Percentiles rank a stretch among this genome's conserved stretches.
phyloP scores from a whole-genome alignment of 2,329 filamentous ascomycete species.

The Cercospora beticola region DNA sequence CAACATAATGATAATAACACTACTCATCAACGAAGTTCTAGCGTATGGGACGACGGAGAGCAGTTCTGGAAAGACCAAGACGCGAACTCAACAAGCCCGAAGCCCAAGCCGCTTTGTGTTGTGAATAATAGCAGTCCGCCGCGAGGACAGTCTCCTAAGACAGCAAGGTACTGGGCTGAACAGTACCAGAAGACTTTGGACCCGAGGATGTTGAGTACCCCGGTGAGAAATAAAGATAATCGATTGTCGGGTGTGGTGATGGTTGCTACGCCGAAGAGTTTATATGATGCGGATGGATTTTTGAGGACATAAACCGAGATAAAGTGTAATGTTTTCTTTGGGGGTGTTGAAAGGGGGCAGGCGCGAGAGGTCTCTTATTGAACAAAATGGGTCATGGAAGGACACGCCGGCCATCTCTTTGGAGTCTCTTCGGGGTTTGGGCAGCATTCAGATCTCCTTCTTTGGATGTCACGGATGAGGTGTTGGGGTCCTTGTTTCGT shows the following conservation, averaged over 20 bases:
- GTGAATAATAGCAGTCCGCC: neutral
- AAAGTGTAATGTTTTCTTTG: neutral
- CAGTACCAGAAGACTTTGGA: slow-evolving; percentile 8
- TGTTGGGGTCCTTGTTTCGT: neutral
- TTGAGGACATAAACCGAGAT: slow-evolving; percentile 26
- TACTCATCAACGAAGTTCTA: slow-evolving; percentile 30
- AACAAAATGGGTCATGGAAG: neutral
- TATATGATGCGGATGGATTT: slow-evolving; percentile 48
- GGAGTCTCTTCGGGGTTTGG: neutral
- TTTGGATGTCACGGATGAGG: neutral
- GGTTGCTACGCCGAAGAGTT: slow-evolving; percentile 45
- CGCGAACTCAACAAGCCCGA: neutral
- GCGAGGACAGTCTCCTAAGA: neutral
- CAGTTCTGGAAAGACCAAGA: slow-evolving; percentile 29
- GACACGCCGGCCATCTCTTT: neutral
- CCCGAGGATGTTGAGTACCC: slow-evolving; percentile 23
- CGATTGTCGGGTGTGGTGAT: neutral
- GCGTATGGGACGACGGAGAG: slow-evolving; percentile 41
- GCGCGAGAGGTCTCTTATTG: neutral
- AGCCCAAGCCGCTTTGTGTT: neutral
- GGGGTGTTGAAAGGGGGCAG: neutral
- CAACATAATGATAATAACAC: neutral
- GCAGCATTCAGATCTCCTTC: neutral
- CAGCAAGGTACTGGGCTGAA: neutral
- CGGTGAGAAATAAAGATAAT: slow-evolving; percentile 3